Evolutionary conservation across 768 basidiomycete species (phyloP).

Genomic region (Phlegmacium glaucopus): DNA sequence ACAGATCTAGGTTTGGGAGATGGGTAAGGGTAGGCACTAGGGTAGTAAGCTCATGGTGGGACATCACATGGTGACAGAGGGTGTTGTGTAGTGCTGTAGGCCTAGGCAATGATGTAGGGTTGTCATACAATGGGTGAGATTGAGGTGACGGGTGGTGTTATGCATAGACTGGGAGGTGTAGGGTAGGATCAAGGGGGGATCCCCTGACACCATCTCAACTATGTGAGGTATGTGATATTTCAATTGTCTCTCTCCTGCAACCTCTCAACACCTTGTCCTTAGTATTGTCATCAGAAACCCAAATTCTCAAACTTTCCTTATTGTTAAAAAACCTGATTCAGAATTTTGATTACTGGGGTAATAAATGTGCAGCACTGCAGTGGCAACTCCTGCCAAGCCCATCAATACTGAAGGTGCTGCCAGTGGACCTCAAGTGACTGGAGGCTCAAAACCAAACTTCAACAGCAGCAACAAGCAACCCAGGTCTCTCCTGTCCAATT

Average conservation of each 20-base stretch:
- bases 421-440: constrained; percentile 4
- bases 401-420: constrained; percentile 8
- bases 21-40: no score
- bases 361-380: constrained; percentile 57
- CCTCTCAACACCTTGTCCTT: constrained; percentile 7
- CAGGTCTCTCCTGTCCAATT: constrained; percentile 33
- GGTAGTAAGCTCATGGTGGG: no score
- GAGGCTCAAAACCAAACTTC: constrained; percentile 11
- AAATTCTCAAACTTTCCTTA: constrained; percentile 42
- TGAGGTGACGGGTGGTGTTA: no score
- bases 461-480: constrained; percentile 17
- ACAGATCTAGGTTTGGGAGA: no score
- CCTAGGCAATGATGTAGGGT: no score
- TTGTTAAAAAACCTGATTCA: constrained; percentile 56
- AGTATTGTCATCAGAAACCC: constrained; percentile 52
- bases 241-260: not conserved
- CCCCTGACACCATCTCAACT: no score
- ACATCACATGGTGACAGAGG: no score
- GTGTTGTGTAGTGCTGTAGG: no score
- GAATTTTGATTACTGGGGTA: constrained; percentile 60
- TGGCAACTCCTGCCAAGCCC: constrained; percentile 34
- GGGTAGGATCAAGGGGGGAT: no score
- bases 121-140: no score
- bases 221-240: constrained; percentile 34
- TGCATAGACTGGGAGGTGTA: no score